Base-by-base conservation (phyloP, 169 alveolate species). In the Plasmodium ovale region DNA sequence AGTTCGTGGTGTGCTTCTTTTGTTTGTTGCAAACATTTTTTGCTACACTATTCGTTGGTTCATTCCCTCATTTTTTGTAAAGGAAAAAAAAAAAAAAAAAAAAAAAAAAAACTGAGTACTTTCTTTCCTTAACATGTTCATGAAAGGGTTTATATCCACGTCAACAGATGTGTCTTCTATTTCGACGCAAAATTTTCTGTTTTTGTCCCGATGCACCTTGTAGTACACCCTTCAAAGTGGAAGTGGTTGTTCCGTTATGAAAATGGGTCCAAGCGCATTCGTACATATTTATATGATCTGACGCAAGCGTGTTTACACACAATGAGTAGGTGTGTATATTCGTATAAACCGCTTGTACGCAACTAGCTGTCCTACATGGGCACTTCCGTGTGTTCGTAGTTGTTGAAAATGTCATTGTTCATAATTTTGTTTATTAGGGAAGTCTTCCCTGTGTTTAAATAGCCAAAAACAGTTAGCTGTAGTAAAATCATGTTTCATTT, bases 91-190 rank as follows among this genome's bases (percentile, higher is more conserved):
- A n/a, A n/a, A n/a, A n/a, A n/a, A n/a, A n/a, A 49, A 4, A 70
- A 16, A 54, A 16, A 6, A 16, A 19, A 2, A 70, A 1, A 70
- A 47, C 16, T 70, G n/a, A 19, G 37, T 79, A 79, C 89, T 64
- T 64, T 79, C 79, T 37, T 62, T 79, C 51, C 89, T 60, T 23
- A 79, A 16, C 89, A 79, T 79, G 37, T 58, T 49, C 33, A 39
- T 79, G 35, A 79, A 79, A 54, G 29, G 31, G 29, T 79, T 79
- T 69, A 79, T 56, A n/a, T 79, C 79, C 23, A 64, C 69, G 27
- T 79, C 74, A 79, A 79, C 60, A 49, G 71, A 79, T 0, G 89
- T 79, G 42, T 79, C 89, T 62, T 79, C 89, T 47, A 79, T 79
- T 56, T 79, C 89, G 64, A 79, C 89, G 27, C 89, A 79, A 29